Conservation (phyloP, 306 rosid genomes). For the Gastrolobium villosum region DNA sequence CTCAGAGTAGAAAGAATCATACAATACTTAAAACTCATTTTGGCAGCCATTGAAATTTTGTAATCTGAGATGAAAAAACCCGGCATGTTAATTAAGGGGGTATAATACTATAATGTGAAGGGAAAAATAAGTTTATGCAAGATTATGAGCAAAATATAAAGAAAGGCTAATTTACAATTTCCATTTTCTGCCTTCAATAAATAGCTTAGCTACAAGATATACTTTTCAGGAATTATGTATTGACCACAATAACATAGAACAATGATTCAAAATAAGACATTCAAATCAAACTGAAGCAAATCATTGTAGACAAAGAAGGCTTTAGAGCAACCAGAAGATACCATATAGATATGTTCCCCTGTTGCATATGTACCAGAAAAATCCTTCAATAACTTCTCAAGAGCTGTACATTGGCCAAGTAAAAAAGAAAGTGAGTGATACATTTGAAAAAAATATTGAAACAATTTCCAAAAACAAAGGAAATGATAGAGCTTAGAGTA, state of each 20-base stretch:
- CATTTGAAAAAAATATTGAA: neutral
- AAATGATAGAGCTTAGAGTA: neutral
- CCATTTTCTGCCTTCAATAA: constrained; percentile 4
- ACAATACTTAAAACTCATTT: neutral
- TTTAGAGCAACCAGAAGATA: neutral
- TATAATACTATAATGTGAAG: neutral
- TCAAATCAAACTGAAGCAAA: neutral
- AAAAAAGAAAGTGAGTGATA: neutral
- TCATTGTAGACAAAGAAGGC: constrained; percentile 21
- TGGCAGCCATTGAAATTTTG: constrained; percentile 14
- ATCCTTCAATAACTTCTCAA: constrained; percentile 58
- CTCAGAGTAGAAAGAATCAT: neutral
- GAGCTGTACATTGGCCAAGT: constrained; percentile 50
- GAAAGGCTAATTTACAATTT: neutral
- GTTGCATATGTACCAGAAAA: constrained; percentile 53
- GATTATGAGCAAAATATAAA: neutral
- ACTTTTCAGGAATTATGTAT: neutral
- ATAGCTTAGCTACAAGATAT: neutral
- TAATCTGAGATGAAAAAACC: neutral
- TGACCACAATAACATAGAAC: neutral
- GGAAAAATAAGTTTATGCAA: neutral
- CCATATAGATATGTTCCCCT: constrained; percentile 58
- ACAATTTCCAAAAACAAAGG: neutral
- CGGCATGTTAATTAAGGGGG: neutral
- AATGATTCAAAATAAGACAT: neutral